Conservation (phyloP, 1,284 basidiomycete genomes). For the Somion occarium region DNA sequence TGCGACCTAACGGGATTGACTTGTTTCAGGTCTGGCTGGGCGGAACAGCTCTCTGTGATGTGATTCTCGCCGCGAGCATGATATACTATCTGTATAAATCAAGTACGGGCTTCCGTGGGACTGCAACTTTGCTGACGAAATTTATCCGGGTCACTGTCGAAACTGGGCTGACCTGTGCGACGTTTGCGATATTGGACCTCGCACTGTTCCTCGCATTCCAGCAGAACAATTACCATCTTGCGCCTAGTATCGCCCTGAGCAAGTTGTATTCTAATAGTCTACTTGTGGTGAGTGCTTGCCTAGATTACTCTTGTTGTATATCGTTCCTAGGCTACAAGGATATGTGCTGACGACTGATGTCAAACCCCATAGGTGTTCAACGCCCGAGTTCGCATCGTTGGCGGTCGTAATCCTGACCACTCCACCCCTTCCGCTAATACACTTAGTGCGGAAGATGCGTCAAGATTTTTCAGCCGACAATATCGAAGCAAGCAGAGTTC, state of each 20-base stretch:
- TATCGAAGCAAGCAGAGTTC: too few relatives aligned
- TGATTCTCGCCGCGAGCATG: slow-evolving; percentile 24
- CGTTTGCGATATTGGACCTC: slow-evolving; percentile 26
- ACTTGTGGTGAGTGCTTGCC: slow-evolving; percentile 18
- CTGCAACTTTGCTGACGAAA: slow-evolving; percentile 17
- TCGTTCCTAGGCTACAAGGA: too few relatives aligned
- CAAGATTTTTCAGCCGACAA: too few relatives aligned
- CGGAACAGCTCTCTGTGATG: slow-evolving; percentile 24
- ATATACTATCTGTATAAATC: slow-evolving; percentile 19
- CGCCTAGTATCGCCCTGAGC: slow-evolving; percentile 25
- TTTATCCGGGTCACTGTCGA: slow-evolving; percentile 20
- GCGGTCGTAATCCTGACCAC: slow-evolving; percentile 8
- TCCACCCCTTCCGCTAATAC: not conserved
- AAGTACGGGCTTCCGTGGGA: slow-evolving; percentile 18
- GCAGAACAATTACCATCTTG: slow-evolving; percentile 26
- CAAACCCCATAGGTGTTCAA: slow-evolving; percentile 17
- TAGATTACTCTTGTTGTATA: too few relatives aligned
- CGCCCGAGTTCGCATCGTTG: slow-evolving; percentile 13
- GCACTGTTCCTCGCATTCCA: slow-evolving; percentile 25
- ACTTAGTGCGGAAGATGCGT: not conserved
- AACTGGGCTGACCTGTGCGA: slow-evolving; percentile 27
- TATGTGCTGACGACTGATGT: too few relatives aligned
- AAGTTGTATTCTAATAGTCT: slow-evolving; percentile 33
- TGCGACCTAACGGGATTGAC: not conserved
- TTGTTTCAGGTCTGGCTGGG: slow-evolving; percentile 23